Evolutionary conservation across 768 basidiomycete species (phyloP), one percentile per base, ranked within the genome.

Genomic region (Terana coerulea): DNA sequence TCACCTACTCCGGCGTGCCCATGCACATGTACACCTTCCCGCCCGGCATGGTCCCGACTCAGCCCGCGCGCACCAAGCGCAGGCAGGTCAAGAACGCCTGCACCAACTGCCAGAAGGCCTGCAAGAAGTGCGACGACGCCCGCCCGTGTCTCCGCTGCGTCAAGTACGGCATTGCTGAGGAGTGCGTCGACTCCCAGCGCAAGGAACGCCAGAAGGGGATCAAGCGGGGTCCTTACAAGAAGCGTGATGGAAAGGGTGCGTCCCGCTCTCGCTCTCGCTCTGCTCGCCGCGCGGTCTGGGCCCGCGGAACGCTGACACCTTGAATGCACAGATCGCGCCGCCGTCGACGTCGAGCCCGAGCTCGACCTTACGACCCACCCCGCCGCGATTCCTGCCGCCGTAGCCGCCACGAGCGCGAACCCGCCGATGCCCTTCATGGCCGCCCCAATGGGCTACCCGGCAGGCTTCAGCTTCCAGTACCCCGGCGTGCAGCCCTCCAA

Each of bases 71-170:
- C 57, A 75, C 86, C 33, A 92, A 92, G 69, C 88, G 90, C 58
- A 76, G 85, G 47, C 90, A 92, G 62, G 91, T 92, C 74, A 92
- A 91, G 78, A 91, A 91, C 58, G 90, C 90, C 47, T 92, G 91
- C 69, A 91, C 89, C 28, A 88, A 88, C 58, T 92, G 91, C 64
- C 91, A 91, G 68, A 91, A 89, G 66, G 87, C 90, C 2, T 92
- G 88, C 77, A 92, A 92, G 75, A 91, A 91, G 67, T 92, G 89
- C 65, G 91, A 92, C 69, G 89, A 91, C 61, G 91, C 87, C 60
- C 80, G 93, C 57, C 93, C 93, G 54, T 97, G 94, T 68, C 86
- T 90, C 51, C 85, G 94, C 55, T 97, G 94, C 61, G 85, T 92
- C 63, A 92, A 89, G 72, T 95, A 95, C 59, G 91, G 90, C 61